phyloP scores from a whole-genome alignment of 2,329 filamentous ascomycete species.

The Knoxdaviesia capensis region DNA sequence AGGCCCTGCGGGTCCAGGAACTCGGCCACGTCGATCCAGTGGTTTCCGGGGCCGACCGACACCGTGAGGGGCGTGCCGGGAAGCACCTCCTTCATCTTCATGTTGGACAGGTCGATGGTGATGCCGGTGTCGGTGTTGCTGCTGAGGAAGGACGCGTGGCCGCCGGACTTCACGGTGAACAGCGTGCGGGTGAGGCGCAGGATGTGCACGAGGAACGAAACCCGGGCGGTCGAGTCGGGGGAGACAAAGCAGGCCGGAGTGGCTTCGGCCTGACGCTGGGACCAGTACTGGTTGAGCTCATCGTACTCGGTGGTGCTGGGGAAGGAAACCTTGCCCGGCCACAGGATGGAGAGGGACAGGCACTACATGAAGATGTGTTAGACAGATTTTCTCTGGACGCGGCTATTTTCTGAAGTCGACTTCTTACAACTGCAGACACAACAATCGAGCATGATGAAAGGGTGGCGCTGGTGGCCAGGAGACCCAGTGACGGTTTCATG shows the following conservation, averaged over 20 bases:
- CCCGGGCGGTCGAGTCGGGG: background rate
- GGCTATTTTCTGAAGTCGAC: no score
- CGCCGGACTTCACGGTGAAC: slow-evolving; percentile 20
- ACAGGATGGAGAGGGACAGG: background rate
- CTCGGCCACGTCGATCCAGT: slow-evolving; percentile 16
- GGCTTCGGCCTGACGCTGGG: background rate
- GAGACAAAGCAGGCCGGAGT: slow-evolving; percentile 1
- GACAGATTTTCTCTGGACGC: background rate
- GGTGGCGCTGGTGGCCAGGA: no score
- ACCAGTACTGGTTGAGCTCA: slow-evolving; percentile 1
- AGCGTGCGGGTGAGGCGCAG: slow-evolving; percentile 2
- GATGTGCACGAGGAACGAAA: background rate
- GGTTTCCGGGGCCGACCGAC: slow-evolving; percentile 21
- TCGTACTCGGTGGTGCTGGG: background rate
- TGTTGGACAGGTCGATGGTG: slow-evolving; percentile 8
- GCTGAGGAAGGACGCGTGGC: slow-evolving; percentile 11
- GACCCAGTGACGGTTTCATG: no score
- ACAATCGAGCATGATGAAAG: no score
- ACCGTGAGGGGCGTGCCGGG: slow-evolving; percentile 14
- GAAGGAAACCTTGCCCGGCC: background rate
- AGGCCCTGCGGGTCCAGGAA: slow-evolving; percentile 12
- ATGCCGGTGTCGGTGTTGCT: slow-evolving; percentile 11
- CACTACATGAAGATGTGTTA: background rate
- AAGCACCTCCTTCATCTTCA: slow-evolving; percentile 5
- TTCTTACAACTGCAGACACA: no score